These are phyloP conservation scores for Aspergillus chevalieri DNA, from an alignment of 2,329 filamentous ascomycete species.

Conservation along the genomic window DNA sequence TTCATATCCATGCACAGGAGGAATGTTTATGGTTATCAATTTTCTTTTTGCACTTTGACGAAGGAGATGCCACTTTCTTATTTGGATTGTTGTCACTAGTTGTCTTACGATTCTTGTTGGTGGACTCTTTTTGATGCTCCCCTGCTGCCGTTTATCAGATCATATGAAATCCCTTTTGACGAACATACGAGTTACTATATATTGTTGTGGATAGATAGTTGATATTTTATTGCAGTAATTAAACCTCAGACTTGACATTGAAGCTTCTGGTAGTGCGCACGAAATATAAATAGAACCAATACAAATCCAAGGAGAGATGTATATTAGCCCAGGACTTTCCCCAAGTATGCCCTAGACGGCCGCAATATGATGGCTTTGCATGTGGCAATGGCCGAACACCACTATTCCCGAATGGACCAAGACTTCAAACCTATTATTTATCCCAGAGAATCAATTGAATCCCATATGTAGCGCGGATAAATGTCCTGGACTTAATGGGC, in stretches of 20 bases:
- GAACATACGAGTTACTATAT: conserved; percentile 14
- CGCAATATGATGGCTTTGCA: no score
- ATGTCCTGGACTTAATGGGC: no score
- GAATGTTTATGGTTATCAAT: not conserved
- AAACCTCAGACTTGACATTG: not conserved
- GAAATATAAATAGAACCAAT: no score
- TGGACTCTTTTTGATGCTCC: not conserved
- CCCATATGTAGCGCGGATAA: no score
- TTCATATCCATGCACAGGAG: not conserved
- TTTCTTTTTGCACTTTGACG: not conserved
- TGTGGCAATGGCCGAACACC: no score
- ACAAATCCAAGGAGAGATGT: no score
- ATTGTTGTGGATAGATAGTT: not conserved
- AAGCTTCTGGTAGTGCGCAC: no score
- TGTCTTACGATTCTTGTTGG: not conserved
- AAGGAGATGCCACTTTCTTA: not conserved
- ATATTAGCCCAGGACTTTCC: no score
- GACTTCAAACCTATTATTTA: no score
- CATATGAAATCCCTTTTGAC: conserved; percentile 12
- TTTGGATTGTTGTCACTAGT: not conserved
- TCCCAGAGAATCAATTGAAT: no score
- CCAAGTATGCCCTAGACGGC: no score
- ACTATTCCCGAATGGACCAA: no score
- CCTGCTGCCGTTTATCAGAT: not conserved
- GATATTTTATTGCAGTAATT: not conserved